Evolutionary conservation across 768 basidiomycete genomes (phyloP), one percentile per base, ranked within the genome.

Genomic region (Mycena haematopus): DNA sequence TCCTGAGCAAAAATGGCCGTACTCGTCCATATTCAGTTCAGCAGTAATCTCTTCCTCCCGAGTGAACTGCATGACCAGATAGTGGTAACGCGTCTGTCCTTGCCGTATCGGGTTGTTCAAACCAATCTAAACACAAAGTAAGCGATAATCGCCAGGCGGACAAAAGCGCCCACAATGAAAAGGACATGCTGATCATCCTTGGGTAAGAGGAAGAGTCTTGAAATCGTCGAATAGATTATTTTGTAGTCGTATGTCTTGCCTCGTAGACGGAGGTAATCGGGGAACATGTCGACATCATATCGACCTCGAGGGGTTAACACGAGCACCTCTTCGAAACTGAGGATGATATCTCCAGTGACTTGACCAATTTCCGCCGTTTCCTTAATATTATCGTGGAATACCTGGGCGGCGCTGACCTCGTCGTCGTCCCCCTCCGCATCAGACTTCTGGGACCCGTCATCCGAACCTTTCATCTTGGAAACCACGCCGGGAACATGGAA

Each of bases 191-290:
- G 87, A 67, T 99, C 97, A 71, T 99, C 97, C 73, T 97, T 96
- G 17, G 97, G 97, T 6, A 99, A 81, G 24, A 99, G 81, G 83
- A 99, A 99, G 10, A 99, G 78, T 60, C 86, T 84, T 24, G 92
- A 88, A 68, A 99, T 93, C 65, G 90, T 91, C 38, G 85, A 83
- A 76, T 96, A 97, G 24, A 93, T 82, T 60, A 99, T 93, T 77
- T 98, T 95, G 84, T 99, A 99, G 76, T 99, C 97, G 77, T 99
- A 99, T 1, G 96, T 98, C 78, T 98, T 97, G 55, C 97, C 97
- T n/a, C 95, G 90, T 33, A 99, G 78, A 45, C 97, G 89, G 72
- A 99, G 75, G 79, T 95, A 99, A 56, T 93, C 92, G 25, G 88
- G 88, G 82, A 93, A 98, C 91, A 99, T 95, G 78, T 99, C 97